These are phyloP conservation scores for Didymella pomorum DNA, from an alignment of 2,329 filamentous ascomycete species.

Conservation along the genomic window DNA sequence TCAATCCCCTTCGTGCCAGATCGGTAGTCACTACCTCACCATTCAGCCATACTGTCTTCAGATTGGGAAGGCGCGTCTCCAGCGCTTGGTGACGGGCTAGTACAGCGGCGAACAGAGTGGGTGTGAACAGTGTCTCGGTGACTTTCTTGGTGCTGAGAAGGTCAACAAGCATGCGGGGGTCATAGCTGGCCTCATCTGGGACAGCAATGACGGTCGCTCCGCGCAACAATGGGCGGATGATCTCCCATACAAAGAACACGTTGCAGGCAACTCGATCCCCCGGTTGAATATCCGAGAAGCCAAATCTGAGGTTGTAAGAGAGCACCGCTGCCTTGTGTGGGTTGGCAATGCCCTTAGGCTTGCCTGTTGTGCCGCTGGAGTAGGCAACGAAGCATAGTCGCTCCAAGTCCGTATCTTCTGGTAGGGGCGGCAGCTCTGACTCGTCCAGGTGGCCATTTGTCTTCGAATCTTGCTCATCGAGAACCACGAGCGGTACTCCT, in stretches of 20 bases:
- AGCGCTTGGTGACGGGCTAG: constrained; percentile 74
- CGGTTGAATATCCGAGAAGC: constrained; percentile 71
- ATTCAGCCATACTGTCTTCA: constrained; percentile 80
- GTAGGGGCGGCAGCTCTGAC: constrained; percentile 60
- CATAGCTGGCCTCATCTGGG: constrained; percentile 79
- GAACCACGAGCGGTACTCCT: constrained; percentile 68
- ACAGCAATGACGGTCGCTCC: constrained; percentile 79
- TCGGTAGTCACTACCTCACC: constrained; percentile 84
- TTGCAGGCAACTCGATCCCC: constrained; percentile 86
- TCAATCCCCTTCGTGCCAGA: constrained; percentile 72
- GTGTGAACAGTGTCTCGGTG: constrained; percentile 85
- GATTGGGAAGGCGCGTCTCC: constrained; percentile 67
- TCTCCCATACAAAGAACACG: constrained; percentile 89
- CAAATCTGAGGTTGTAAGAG: constrained; percentile 77
- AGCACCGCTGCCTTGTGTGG: constrained; percentile 76
- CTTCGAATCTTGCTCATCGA: constrained; percentile 60
- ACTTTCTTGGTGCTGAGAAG: constrained; percentile 70
- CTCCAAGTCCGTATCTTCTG: constrained; percentile 73
- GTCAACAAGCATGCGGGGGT: constrained; percentile 76
- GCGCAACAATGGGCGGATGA: constrained; percentile 76
- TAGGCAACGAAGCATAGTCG: constrained; percentile 82
- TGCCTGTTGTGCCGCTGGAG: constrained; percentile 78
- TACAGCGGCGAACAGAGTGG: constrained; percentile 77
- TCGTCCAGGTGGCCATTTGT: constrained; percentile 48
- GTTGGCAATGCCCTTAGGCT: constrained; percentile 84